A percentile compares a stretch with the other conserved stretches of the same genome.
Conservation (phyloP, 805 yeast species). For the Ogataea paradorogensis region DNA sequence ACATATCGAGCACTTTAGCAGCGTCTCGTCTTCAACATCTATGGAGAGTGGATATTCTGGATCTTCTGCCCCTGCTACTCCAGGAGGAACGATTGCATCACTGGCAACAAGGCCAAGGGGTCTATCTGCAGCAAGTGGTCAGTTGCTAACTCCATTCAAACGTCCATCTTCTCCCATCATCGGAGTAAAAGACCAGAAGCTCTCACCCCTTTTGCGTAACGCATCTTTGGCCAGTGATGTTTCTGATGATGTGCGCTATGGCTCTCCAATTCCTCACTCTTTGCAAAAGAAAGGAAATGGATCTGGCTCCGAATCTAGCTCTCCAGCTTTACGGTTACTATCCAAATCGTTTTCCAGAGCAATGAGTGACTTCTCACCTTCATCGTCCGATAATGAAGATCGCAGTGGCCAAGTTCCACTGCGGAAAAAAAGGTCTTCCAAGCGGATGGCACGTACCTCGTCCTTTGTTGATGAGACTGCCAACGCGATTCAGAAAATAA, state of each 20-base stretch:
- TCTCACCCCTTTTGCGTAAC: conserved; percentile 29
- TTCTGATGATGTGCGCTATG: conserved; percentile 28
- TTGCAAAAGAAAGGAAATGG: conserved; percentile 9
- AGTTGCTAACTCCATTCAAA: conserved; percentile 25
- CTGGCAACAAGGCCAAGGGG: conserved; percentile 20
- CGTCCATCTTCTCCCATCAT: conserved; percentile 34
- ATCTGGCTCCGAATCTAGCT: conserved; percentile 14
- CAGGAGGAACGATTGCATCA: conserved; percentile 13
- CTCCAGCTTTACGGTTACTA: conserved; percentile 28
- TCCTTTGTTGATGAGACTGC: conserved; percentile 25
- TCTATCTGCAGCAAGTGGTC: conserved; percentile 15
- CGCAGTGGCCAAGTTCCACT: conserved; percentile 51
- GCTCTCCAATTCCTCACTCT: conserved; percentile 18
- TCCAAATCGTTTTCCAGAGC: conserved; percentile 23
- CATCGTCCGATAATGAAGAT: conserved; percentile 72
- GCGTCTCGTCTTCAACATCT: conserved; percentile 43
- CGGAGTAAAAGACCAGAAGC: conserved; percentile 14
- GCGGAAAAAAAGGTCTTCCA: conserved; percentile 51
- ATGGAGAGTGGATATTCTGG: conserved; percentile 36
- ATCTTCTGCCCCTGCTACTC: conserved; percentile 27
- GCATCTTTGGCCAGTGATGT: conserved; percentile 35
- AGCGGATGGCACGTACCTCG: conserved; percentile 28
- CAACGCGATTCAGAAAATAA: conserved; percentile 18
- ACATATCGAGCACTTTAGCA: conserved; percentile 56
- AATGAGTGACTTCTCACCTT: conserved; percentile 40